Percentiles rank a stretch among this genome's conserved stretches.
Evolutionary conservation across 768 basidiomycete genomes (phyloP).

Genomic region (Termitomyces sp.): DNA sequence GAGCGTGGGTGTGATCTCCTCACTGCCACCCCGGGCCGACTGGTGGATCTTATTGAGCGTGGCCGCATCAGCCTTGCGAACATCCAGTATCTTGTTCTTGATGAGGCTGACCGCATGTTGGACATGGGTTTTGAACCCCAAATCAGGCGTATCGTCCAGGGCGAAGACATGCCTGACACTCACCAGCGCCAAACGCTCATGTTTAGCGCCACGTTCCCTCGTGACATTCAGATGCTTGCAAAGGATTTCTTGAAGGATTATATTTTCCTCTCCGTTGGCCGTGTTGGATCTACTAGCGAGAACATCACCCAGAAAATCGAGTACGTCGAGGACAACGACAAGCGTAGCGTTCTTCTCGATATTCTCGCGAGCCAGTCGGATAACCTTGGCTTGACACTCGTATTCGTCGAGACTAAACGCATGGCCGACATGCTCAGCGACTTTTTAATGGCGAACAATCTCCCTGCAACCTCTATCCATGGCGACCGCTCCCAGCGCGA

Average conservation of each 20-base stretch:
- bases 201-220: conserved; percentile 99
- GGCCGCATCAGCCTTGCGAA: conserved; percentile 95
- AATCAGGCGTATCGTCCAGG: conserved; percentile 96
- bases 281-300: conserved; percentile 97
- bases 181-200: conserved; percentile 94
- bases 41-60: conserved; percentile 97
- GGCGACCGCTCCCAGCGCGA: conserved; percentile 98
- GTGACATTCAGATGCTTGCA: conserved; percentile 96
- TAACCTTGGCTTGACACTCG: conserved; percentile 73
- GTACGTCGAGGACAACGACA: conserved; percentile 96
- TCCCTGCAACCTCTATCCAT: conserved; percentile 95
- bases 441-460: conserved; percentile 77
- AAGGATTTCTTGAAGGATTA: conserved; percentile 98
- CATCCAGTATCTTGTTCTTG: conserved; percentile 95
- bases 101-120: conserved; percentile 99
- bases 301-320: conserved; percentile 99
- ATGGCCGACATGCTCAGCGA: conserved; percentile 99
- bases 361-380: conserved; percentile 77
- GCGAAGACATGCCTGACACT: conserved; percentile 96
- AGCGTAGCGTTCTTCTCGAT: conserved; percentile 94
- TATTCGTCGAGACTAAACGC: conserved; percentile 99
- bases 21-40: conserved; percentile 94
- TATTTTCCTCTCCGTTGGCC: conserved; percentile 96
- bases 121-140: conserved; percentile 99
- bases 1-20: conserved; percentile 97